phyloP scores from a whole-genome alignment of 1,284 basidiomycete genomes.

The Pseudozyma flocculosa region DNA sequence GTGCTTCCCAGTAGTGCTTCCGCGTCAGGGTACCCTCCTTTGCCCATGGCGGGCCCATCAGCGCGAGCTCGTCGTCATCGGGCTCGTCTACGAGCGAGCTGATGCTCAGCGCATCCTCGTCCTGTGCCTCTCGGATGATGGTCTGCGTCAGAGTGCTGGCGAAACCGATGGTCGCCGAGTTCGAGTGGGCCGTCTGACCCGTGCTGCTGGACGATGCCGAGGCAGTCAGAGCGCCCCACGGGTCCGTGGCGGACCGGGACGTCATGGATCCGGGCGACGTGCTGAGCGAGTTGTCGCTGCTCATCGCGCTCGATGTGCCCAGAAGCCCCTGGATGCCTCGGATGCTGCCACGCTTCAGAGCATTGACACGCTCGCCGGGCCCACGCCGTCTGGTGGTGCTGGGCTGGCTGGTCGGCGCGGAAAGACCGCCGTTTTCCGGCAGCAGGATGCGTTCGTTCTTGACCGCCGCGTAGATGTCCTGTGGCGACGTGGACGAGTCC shows the following conservation, averaged over 20 bases:
- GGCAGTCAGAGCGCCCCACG: conserved; percentile 20
- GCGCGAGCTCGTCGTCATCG: conserved; percentile 83
- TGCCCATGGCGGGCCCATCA: conserved; percentile 94
- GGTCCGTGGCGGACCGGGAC: conserved; percentile 27
- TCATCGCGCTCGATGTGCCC: conserved; percentile 41
- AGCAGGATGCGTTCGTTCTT: conserved; percentile 88
- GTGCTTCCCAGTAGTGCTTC: conserved; percentile 88
- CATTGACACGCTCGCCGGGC: conserved; percentile 65
- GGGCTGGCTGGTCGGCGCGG: no score
- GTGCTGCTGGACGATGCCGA: conserved; percentile 6
- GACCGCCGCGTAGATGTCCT: conserved; percentile 93
- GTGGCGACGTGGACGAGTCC: conserved; percentile 51
- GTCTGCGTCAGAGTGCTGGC: conserved; percentile 92
- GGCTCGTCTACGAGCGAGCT: conserved; percentile 18
- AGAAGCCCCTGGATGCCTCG: conserved; percentile 79
- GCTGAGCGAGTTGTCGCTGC: not conserved
- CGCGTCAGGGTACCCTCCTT: conserved; percentile 94
- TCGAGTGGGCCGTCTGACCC: conserved; percentile 4
- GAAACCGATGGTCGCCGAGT: conserved; percentile 74
- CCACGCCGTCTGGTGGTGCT: no score
- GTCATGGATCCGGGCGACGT: conserved; percentile 19
- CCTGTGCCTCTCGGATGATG: conserved; percentile 89
- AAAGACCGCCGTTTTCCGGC: conserved; percentile 59
- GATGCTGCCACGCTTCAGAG: conserved; percentile 84
- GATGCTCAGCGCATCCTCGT: conserved; percentile 68